phyloP scores from a whole-genome alignment of 441 rosid genomes.

The Hypseocharis bilobata region DNA sequence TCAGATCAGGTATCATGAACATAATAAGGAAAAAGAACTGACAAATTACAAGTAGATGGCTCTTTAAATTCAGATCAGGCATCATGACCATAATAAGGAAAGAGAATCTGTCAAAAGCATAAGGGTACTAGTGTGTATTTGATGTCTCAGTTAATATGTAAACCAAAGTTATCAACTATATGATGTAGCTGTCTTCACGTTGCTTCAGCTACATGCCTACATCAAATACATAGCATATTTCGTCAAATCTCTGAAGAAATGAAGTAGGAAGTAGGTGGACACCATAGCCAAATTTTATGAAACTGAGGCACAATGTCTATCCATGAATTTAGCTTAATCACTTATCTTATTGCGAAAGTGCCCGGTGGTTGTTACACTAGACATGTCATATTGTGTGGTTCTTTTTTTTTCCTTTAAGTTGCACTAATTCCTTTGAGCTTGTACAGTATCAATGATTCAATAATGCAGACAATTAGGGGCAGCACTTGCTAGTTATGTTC shows the following conservation, averaged over 20 bases:
- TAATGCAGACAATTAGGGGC: not conserved
- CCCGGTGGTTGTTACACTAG: not conserved
- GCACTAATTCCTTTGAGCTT: not conserved
- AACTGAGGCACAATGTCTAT: not conserved
- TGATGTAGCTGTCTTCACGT: not conserved
- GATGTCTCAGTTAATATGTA: not conserved
- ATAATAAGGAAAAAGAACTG: not conserved
- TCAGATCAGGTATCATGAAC: not conserved
- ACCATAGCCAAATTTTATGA: not conserved
- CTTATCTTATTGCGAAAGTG: not conserved
- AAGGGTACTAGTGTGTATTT: not conserved
- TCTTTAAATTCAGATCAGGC: not conserved
- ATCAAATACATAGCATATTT: not conserved
- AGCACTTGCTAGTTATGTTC: not conserved
- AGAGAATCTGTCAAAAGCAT: not conserved
- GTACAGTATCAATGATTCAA: not conserved
- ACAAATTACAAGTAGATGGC: not conserved
- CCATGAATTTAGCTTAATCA: not conserved
- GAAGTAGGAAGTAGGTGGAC: not conserved
- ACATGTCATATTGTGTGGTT: not conserved
- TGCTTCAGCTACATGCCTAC: not conserved
- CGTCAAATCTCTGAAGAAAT: not conserved
- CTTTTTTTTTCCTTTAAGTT: too few species aligned
- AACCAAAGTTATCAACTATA: not conserved
- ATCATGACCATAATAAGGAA: not conserved